Evolutionary conservation across 164 flowering plant species (phyloP), one percentile per base, ranked within the genome.

Genomic region (Liriodendron chinense): DNA sequence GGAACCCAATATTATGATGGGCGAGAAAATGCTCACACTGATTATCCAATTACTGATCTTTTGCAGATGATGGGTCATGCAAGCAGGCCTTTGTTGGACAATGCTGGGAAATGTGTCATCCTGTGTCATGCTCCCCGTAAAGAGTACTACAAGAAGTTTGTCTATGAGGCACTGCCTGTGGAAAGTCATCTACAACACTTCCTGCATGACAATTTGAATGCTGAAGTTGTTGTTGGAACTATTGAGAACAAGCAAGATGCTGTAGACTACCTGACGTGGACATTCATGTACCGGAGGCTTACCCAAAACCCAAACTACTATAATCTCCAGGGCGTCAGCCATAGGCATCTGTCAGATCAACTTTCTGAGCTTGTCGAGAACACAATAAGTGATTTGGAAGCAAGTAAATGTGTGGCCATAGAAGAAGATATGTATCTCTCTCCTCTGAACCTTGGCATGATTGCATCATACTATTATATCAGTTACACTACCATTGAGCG

Each of bases 1-100:
- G 98, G 99, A 80, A 94, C 99, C 53, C 98, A 96, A 69, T 91
- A 92, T 78, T 96, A 92, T 83, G 99, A 96, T 86, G 98, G 99
- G 43, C 82, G 94, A 69, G 99, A 96, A 82, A 92, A 93, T 85
- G 92, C 94, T 48, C 97, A 90, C 79, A 89, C 93, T 1, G 99
- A 96, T 78, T 96, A 94, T 75, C 93, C 98, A 23, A 90, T 96
- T 23, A 88, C 97, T 63, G 98, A 94, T 83, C 82, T 92, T 65
- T 63, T 96, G 79, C 98, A 96, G 92, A 96, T 96, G 98, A 90
- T 94, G 97, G 97, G 97, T 57, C 97, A 86, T 84, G 98, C 98
- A 12, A 90, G 94, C 76, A 91, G 97, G 48, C 98, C 99, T 48
- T 87, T 90, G 63, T 77, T 88, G 1, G 99, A 96, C 79, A 86